phyloP scores from a whole-genome alignment of 768 basidiomycete species.

The Pleurotus salmoneostramineus region DNA sequence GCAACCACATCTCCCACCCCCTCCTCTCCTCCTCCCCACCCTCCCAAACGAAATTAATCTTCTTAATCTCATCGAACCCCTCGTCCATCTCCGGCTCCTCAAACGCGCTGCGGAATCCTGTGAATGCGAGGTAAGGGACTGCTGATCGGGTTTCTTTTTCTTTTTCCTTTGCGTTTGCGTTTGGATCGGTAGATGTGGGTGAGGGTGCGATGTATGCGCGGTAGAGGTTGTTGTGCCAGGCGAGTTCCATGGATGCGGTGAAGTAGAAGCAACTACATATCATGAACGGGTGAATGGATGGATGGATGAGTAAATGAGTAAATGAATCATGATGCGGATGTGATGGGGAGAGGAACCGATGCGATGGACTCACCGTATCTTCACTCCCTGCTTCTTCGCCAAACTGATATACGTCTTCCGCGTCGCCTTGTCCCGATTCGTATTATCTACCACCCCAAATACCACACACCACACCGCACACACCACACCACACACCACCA shows the following conservation, averaged over 20 bases:
- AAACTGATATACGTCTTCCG: constrained; percentile 70
- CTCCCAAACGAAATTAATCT: constrained; percentile 77
- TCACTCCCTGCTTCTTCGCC: constrained; percentile 50
- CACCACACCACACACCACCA: too few species aligned
- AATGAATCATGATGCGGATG: not conserved
- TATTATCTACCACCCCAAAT: constrained; percentile 89
- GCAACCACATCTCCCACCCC: constrained; percentile 85
- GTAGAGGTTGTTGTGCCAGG: constrained; percentile 93
- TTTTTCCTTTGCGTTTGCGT: constrained; percentile 26
- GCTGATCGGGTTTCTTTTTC: constrained; percentile 43
- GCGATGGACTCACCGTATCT: constrained; percentile 45
- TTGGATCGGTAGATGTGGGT: constrained; percentile 27
- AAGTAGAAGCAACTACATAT: constrained; percentile 70
- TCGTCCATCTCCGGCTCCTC: constrained; percentile 67
- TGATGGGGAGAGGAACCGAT: not conserved
- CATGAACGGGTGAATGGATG: not conserved
- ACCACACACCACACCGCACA: too few species aligned
- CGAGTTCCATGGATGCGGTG: constrained; percentile 70
- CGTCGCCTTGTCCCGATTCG: constrained; percentile 74
- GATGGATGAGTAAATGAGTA: not conserved
- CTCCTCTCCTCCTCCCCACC: constrained; percentile 68
- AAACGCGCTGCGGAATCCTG: constrained; percentile 51
- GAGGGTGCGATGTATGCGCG: constrained; percentile 63
- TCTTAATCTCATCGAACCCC: constrained; percentile 74
- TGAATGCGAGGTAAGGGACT: constrained; percentile 59